These are phyloP conservation scores for Coleophoma eucalyptorum DNA, from an alignment of 2,329 filamentous ascomycete genomes.

Conservation along the genomic window DNA sequence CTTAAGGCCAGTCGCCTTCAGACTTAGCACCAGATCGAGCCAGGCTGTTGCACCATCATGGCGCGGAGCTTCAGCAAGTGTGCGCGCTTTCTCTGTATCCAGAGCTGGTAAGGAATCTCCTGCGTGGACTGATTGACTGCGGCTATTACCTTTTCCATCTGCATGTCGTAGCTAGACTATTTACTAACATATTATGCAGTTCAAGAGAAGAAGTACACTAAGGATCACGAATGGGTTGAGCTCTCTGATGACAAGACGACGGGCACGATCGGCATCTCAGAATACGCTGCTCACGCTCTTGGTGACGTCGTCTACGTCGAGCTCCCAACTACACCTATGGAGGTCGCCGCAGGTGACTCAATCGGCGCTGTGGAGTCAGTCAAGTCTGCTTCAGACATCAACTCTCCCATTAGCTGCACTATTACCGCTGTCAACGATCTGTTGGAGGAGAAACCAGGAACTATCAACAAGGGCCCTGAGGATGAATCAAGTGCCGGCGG, in stretches of 20 bases:
- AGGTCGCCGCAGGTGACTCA: conserved; percentile 72
- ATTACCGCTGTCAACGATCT: conserved; percentile 69
- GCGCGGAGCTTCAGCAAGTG: conserved; percentile 24
- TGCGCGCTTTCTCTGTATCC: conserved; percentile 44
- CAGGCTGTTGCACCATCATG: conserved; percentile 15
- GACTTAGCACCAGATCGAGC: conserved; percentile 14
- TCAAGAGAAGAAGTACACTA: conserved; percentile 75
- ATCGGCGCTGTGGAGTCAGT: conserved; percentile 97
- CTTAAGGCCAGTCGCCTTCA: conserved; percentile 31
- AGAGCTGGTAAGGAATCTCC: conserved; percentile 31
- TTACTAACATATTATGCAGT: conserved; percentile 14
- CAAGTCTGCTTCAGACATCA: conserved; percentile 97
- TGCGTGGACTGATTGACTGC: background rate
- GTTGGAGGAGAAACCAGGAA: conserved; percentile 80
- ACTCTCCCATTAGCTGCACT: conserved; percentile 77
- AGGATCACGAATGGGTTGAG: conserved; percentile 98
- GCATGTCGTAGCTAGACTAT: background rate
- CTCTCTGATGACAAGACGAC: conserved; percentile 77
- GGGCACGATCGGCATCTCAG: conserved; percentile 79
- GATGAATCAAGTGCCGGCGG: conserved; percentile 68
- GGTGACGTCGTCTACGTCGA: conserved; percentile 98
- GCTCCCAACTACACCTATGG: conserved; percentile 69
- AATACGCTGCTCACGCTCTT: conserved; percentile 86
- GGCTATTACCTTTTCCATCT: too few relatives aligned
- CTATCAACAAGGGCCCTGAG: conserved; percentile 89